A percentile compares a stretch with the other conserved stretches of the same genome.
Evolutionary conservation across 2,329 filamentous ascomycete genomes (phyloP).

Genomic region (Beauveria australis): DNA sequence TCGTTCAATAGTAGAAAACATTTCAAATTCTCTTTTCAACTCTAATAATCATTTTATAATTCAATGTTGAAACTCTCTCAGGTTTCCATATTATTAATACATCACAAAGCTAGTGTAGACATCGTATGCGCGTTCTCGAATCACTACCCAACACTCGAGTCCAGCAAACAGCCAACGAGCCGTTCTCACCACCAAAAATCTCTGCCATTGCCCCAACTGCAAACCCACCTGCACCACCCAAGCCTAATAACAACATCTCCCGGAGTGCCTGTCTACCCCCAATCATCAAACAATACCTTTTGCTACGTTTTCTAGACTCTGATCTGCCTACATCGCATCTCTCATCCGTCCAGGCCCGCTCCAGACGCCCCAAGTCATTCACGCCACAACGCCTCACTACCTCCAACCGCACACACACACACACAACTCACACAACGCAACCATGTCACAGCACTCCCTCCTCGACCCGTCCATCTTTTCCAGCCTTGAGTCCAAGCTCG

Average conservation of each 20-base stretch:
- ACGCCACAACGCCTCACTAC: not conserved
- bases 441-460: constrained; percentile 28
- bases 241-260: no score
- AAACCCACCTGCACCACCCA: not conserved
- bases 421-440: not conserved
- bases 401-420: no score
- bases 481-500: constrained; percentile 78
- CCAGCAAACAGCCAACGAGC: not conserved
- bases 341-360: not conserved
- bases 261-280: no score
- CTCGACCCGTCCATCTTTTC: constrained; percentile 79
- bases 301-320: no score
- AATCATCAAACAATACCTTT: no score
- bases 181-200: not conserved
- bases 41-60: no score
- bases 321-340: not conserved
- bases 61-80: no score
- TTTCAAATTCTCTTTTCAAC: no score
- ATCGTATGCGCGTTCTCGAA: no score
- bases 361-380: not conserved
- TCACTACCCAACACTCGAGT: not conserved
- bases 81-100: no score
- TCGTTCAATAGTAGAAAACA: no score
- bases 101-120: no score
- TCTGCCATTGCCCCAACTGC: not conserved